Evolutionary conservation across 2,329 filamentous ascomycete species (phyloP).

Genomic region (Trichoderma citrinoviride): DNA sequence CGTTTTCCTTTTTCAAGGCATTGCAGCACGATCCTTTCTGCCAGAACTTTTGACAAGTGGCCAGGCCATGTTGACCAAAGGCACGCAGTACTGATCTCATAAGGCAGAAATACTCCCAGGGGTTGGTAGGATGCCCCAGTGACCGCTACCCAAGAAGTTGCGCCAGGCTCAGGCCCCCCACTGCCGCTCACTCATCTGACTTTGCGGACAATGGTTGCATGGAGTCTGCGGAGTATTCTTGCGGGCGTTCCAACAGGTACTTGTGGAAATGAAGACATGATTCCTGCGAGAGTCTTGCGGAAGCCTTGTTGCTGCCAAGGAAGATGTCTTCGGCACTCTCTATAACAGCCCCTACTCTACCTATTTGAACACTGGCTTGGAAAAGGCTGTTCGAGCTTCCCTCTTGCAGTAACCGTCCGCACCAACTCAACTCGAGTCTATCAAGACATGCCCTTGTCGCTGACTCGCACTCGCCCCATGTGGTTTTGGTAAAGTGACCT

Average conservation of each 20-base stretch:
- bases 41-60: background rate
- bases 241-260: background rate
- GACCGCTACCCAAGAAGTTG: background rate
- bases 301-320: background rate
- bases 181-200: background rate
- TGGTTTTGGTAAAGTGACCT: slow-evolving; percentile 14
- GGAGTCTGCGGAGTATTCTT: no score
- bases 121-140: background rate
- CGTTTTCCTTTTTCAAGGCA: background rate
- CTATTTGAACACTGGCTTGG: background rate
- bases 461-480: background rate
- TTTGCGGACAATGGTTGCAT: no score
- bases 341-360: background rate
- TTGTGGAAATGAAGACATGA: background rate
- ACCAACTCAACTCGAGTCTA: background rate
- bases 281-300: background rate
- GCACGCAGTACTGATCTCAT: background rate
- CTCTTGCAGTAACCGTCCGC: background rate
- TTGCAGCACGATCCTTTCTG: background rate
- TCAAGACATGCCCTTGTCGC: background rate
- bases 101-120: background rate
- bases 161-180: background rate
- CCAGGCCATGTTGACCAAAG: background rate
- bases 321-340: background rate
- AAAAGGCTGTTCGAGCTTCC: background rate